Percentiles rank a stretch among this genome's conserved stretches.
Conservation (phyloP, 331 rosid species). For the Prunus yedoensis region DNA sequence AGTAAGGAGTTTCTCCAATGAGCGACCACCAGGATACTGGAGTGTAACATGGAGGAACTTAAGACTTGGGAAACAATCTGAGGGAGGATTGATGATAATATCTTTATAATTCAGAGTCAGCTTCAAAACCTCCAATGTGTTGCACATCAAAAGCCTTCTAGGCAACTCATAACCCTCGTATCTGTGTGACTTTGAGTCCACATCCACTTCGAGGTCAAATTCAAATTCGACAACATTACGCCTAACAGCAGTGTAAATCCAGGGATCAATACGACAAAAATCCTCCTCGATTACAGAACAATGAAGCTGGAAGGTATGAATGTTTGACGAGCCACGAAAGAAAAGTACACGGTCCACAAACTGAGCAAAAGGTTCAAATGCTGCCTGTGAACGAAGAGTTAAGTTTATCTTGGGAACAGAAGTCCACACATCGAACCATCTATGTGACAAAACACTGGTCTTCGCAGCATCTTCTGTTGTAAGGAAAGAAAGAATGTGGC, state of each 20-base stretch:
- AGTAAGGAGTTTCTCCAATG: background rate
- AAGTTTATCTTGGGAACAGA: background rate
- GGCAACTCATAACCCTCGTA: slow-evolving; percentile 4
- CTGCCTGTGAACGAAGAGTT: background rate
- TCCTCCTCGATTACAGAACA: background rate
- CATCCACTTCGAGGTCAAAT: background rate
- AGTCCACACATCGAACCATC: slow-evolving; percentile 1
- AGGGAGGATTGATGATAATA: background rate
- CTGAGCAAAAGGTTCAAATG: background rate
- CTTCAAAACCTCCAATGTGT: background rate
- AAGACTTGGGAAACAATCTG: background rate
- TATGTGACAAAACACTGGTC: background rate
- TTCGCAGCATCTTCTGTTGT: background rate
- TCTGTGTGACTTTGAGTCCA: background rate
- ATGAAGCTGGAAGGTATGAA: background rate
- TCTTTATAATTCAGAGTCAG: background rate
- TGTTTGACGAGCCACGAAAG: background rate
- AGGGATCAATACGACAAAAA: background rate
- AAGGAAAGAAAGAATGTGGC: background rate
- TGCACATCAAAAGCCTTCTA: background rate
- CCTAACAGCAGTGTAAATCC: background rate
- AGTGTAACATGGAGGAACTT: background rate
- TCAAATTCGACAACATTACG: background rate
- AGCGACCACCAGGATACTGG: background rate
- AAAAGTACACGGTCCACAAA: background rate